These are phyloP conservation scores for Quercus agrifolia DNA, from an alignment of 306 rosid genomes.

Conservation along the genomic window DNA sequence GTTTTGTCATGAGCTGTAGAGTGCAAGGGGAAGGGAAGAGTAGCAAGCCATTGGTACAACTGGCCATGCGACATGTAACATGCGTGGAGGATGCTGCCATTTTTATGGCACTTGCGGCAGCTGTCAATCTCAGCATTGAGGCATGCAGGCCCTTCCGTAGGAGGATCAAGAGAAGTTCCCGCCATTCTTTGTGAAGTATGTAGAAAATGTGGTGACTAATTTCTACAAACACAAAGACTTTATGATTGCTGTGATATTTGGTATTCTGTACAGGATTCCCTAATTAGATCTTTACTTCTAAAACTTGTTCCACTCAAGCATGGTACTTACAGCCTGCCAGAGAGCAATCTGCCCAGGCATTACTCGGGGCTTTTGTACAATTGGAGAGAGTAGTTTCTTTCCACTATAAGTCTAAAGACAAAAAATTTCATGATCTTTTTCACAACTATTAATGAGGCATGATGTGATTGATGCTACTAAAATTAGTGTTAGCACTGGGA, in stretches of 20 bases:
- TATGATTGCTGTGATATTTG: slow-evolving; percentile 34
- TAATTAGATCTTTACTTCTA: slow-evolving; percentile 17
- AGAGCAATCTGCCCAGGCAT: neutral
- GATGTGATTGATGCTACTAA: no score
- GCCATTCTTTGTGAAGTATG: slow-evolving; percentile 45
- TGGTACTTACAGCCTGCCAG: neutral
- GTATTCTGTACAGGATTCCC: slow-evolving; percentile 52
- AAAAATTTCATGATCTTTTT: no score
- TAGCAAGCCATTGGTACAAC: slow-evolving; percentile 72
- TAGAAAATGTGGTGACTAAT: slow-evolving; percentile 7
- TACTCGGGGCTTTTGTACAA: slow-evolving; percentile 21
- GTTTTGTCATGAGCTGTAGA: slow-evolving; percentile 88
- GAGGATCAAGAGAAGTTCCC: slow-evolving; percentile 51
- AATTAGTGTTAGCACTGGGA: no score
- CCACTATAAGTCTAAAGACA: no score
- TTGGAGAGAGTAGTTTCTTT: neutral
- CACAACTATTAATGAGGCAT: no score
- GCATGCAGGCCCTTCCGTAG: slow-evolving; percentile 82
- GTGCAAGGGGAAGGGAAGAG: slow-evolving; percentile 91
- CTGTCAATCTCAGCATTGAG: slow-evolving; percentile 77
- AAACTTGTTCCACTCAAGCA: slow-evolving; percentile 25
- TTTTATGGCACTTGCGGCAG: slow-evolving; percentile 95
- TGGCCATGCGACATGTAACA: slow-evolving; percentile 83
- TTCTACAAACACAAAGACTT: slow-evolving; percentile 15
- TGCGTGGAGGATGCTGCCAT: slow-evolving; percentile 94